Evolutionary conservation across 164 flowering plant species (phyloP).

Genomic region (Paratinospora sagittata): DNA sequence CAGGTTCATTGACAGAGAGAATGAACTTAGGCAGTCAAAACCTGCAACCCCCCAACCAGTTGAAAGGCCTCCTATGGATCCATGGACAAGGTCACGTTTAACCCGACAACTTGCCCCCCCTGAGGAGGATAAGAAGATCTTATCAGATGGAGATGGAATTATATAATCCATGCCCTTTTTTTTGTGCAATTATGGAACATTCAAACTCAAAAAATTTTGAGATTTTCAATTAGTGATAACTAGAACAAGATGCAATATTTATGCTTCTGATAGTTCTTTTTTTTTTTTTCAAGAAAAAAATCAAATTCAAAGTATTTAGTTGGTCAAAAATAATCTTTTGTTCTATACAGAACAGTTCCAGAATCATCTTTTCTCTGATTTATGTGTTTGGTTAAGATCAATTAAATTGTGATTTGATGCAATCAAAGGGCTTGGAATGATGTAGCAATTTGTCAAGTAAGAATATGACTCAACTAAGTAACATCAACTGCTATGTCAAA

Average conservation of each 20-base stretch:
- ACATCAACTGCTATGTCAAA: too few relatives aligned
- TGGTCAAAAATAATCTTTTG: background rate
- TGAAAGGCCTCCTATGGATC: slow-evolving; percentile 66
- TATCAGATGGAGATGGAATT: slow-evolving; percentile 21
- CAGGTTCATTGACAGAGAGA: slow-evolving; percentile 94
- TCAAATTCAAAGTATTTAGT: background rate
- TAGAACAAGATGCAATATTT: background rate
- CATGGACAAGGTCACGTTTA: slow-evolving; percentile 78
- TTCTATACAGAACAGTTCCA: background rate
- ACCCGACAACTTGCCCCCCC: slow-evolving; percentile 70
- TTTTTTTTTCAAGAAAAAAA: background rate
- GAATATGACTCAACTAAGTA: too few relatives aligned
- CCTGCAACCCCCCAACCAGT: slow-evolving; percentile 82
- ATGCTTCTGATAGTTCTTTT: background rate
- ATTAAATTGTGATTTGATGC: too few relatives aligned
- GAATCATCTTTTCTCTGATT: too few relatives aligned
- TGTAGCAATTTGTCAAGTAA: too few relatives aligned
- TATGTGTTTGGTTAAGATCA: too few relatives aligned
- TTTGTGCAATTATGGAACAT: background rate
- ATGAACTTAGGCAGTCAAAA: slow-evolving; percentile 88
- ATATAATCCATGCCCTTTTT: background rate
- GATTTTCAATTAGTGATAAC: background rate
- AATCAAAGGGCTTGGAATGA: too few relatives aligned
- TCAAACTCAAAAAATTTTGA: background rate
- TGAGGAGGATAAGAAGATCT: slow-evolving; percentile 49